Base-by-base conservation (phyloP, 768 basidiomycete species). In the Tephrocybe sp. region DNA sequence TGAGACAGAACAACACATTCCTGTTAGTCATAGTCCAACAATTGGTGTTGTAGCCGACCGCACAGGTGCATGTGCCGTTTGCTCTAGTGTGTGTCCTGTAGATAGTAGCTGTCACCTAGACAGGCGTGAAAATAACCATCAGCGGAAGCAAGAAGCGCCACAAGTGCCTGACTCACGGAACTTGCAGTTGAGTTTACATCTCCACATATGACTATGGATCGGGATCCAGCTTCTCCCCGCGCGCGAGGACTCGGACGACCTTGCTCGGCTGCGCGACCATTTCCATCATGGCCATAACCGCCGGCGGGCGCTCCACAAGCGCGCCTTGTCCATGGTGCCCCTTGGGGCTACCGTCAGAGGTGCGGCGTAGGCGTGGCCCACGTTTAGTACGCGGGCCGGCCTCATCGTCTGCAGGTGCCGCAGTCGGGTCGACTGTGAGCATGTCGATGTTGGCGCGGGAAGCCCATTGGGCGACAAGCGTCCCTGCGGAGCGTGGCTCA, bases 271-370 rank as follows among this genome's bases (percentile, higher is more conserved):
- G 85, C 18, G 84, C 73, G 8, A 88, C 77, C 66, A 81, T 80
- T 56, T 85, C 85, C 86, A 88, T 89, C 87, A 91, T 88, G 3
- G 86, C 84, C 76, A 84, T 81, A 41, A 89, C 86, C 1, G 88
- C 85, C 8, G 86, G 79, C 0, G 88, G 87, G 17, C 88, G 81
- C 63, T 91, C 90, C 44, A 91, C 90, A 37, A 91, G 73, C 2
- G 79, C 75, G 0, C 51, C 52, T 21, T 54, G 51, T 10, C 39
- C 51, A 42, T 51, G 50, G 28, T 46, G 52, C 3, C 32, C 33
- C 38, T 54, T 50, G 18, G 26, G 34, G 9, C 21, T 34, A 17
- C 45, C 50, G 26, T 49, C 51, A 9, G 48, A 50, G 7, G 51
- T n/a, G 7, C 48, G 45, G 6, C 50, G 28, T 15, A 45, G 41